phyloP scores from a whole-genome alignment of 257 asterid species.

The Osmanthus fragrans region DNA sequence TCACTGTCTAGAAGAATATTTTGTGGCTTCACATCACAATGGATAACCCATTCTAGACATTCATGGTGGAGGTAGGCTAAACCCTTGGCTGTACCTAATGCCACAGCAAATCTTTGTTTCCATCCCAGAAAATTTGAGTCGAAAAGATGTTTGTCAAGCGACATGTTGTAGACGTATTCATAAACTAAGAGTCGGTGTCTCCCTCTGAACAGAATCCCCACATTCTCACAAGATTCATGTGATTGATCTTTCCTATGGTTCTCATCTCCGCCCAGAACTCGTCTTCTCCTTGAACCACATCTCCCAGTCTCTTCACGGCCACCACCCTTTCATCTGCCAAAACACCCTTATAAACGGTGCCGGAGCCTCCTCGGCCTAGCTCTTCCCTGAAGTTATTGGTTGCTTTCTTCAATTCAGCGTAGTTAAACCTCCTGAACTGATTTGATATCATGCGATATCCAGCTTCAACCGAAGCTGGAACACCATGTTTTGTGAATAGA shows the following conservation, averaged over 20 bases:
- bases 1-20: too few species aligned
- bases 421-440: not conserved
- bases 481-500: constrained; percentile 5
- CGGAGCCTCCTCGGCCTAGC: not conserved
- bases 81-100: constrained; percentile 17
- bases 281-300: constrained; percentile 7
- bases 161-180: constrained; percentile 10
- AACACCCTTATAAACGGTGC: constrained; percentile 18
- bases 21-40: too few species aligned
- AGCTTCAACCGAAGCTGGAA: not conserved
- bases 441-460: not conserved
- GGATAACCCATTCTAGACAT: too few species aligned
- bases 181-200: constrained; percentile 8
- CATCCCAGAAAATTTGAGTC: not conserved
- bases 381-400: too few species aligned
- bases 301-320: constrained; percentile 19
- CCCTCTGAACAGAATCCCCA: constrained; percentile 24
- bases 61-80: constrained; percentile 6
- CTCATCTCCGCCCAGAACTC: constrained; percentile 11
- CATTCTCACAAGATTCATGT: constrained; percentile 16
- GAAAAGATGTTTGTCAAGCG: constrained; percentile 7
- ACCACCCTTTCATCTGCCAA: constrained; percentile 10
- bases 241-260: constrained; percentile 18
- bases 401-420: not conserved
- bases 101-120: constrained; percentile 13